phyloP scores from a whole-genome alignment of 192 early-diverging fungal genomes.

The Paraglomus brasilianum region DNA sequence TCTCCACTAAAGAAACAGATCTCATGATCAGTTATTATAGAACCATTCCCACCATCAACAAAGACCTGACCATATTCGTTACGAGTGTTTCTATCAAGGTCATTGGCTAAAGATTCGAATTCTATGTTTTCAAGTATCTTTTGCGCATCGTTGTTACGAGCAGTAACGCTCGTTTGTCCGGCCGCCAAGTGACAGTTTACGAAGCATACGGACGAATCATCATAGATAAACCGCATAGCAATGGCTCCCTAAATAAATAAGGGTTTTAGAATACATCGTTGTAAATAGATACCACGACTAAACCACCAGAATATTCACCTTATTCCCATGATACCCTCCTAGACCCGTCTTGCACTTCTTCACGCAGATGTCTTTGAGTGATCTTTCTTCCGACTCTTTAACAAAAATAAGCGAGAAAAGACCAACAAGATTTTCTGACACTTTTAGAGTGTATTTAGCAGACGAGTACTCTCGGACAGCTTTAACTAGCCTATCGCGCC shows the following conservation, averaged over 20 bases:
- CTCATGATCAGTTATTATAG: conserved; percentile 76
- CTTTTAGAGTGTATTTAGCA: conserved; percentile 53
- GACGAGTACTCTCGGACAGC: conserved; percentile 55
- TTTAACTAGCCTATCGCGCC: conserved; percentile 74
- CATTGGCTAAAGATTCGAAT: conserved; percentile 32
- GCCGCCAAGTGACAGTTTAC: conserved; percentile 87
- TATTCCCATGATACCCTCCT: conserved; percentile 86
- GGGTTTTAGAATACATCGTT: neutral
- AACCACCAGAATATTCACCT: conserved; percentile 46
- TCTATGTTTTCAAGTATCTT: conserved; percentile 56
- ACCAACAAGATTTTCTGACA: conserved; percentile 83
- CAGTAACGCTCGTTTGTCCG: conserved; percentile 69
- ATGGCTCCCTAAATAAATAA: conserved; percentile 64
- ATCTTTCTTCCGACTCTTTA: conserved; percentile 51
- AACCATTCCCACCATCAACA: conserved; percentile 83
- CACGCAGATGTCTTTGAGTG: conserved; percentile 60
- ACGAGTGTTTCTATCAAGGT: conserved; percentile 9
- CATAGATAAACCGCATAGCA: conserved; percentile 68
- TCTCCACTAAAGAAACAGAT: conserved; percentile 84
- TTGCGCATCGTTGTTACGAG: conserved; percentile 73
- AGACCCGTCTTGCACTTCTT: conserved; percentile 87
- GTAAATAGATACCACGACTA: neutral
- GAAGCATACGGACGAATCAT: conserved; percentile 81
- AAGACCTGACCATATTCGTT: conserved; percentile 52
- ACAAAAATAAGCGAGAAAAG: conserved; percentile 88